phyloP scores from a whole-genome alignment of 371 early-diverging fungal genomes.

The Mucor mucedo region DNA sequence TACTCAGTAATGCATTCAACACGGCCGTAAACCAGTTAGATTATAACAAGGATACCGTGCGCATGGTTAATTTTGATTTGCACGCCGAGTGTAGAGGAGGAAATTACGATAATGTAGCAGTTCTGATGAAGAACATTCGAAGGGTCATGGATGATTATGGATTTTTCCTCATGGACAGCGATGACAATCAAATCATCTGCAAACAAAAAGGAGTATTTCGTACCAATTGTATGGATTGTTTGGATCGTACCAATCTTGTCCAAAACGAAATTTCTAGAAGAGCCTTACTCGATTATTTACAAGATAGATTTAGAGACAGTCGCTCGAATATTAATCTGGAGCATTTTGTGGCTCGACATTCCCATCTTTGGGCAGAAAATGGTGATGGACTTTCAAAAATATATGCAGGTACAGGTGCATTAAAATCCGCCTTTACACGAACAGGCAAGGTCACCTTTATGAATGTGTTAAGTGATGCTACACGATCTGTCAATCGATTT shows the following conservation, averaged over 20 bases:
- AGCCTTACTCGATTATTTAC: constrained; percentile 45
- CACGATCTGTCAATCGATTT: constrained; percentile 90
- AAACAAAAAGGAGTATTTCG: constrained; percentile 85
- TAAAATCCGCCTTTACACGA: constrained; percentile 91
- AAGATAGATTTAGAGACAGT: constrained; percentile 14
- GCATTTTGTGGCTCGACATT: constrained; percentile 49
- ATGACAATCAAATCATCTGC: constrained; percentile 57
- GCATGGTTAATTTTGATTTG: constrained; percentile 83
- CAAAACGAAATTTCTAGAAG: constrained; percentile 64
- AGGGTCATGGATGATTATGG: constrained; percentile 58
- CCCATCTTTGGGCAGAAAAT: constrained; percentile 93
- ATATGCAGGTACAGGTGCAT: constrained; percentile 98
- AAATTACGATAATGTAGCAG: constrained; percentile 76
- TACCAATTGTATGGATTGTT: constrained; percentile 98
- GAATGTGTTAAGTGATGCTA: constrained; percentile 89
- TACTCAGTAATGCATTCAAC: constrained; percentile 75
- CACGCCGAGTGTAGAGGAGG: constrained; percentile 81
- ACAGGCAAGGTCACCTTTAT: constrained; percentile 88
- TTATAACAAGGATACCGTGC: constrained; percentile 29
- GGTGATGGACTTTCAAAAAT: constrained; percentile 93
- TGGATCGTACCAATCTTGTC: constrained; percentile 87
- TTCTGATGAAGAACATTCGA: constrained; percentile 57
- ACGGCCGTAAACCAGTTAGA: constrained; percentile 55
- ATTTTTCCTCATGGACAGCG: constrained; percentile 71
- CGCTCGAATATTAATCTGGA: constrained; percentile 25